Evolutionary conservation across 2,329 filamentous ascomycete genomes (phyloP).

Genomic region (Tolypocladium guangdongense): DNA sequence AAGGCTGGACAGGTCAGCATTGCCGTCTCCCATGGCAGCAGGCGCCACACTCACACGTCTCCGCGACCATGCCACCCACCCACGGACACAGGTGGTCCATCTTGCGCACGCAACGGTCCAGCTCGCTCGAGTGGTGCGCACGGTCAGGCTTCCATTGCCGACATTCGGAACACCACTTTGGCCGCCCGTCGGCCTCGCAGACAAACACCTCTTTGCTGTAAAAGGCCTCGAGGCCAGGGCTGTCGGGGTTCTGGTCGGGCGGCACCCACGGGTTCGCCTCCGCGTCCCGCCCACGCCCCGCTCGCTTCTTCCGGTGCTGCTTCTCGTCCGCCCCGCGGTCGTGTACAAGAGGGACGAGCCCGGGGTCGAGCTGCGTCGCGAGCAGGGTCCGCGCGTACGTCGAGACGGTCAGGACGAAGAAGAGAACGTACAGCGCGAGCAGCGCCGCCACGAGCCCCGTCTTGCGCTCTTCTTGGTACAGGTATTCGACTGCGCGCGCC

Average conservation of each 20-base stretch:
- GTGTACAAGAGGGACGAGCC: slow-evolving; percentile 51
- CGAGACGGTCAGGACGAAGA: slow-evolving; percentile 54
- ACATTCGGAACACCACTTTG: slow-evolving; percentile 77
- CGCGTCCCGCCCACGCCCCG: slow-evolving; percentile 9
- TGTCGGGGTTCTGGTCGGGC: slow-evolving; percentile 43
- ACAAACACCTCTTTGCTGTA: slow-evolving; percentile 77
- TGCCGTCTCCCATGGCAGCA: neutral
- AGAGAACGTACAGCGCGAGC: slow-evolving; percentile 60
- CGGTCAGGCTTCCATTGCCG: slow-evolving; percentile 82
- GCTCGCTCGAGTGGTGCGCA: slow-evolving; percentile 74
- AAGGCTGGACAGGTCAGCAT: slow-evolving; percentile 39
- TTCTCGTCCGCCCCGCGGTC: slow-evolving; percentile 27
- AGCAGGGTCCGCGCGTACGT: slow-evolving; percentile 64
- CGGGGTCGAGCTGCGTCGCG: slow-evolving; percentile 59
- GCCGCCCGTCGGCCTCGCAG: slow-evolving; percentile 73
- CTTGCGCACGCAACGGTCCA: slow-evolving; percentile 70
- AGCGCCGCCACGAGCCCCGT: slow-evolving; percentile 54
- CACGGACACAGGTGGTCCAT: slow-evolving; percentile 97
- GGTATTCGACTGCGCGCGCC: slow-evolving; percentile 47
- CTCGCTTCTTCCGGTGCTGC: slow-evolving; percentile 8
- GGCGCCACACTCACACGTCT: slow-evolving; percentile 49
- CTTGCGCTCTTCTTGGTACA: slow-evolving; percentile 41
- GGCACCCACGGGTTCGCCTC: slow-evolving; percentile 20
- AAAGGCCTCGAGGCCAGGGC: slow-evolving; percentile 61
- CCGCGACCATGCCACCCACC: slow-evolving; percentile 87